Conservation (phyloP, 257 asterid genomes). For the Fraxinus pennsylvanica region DNA sequence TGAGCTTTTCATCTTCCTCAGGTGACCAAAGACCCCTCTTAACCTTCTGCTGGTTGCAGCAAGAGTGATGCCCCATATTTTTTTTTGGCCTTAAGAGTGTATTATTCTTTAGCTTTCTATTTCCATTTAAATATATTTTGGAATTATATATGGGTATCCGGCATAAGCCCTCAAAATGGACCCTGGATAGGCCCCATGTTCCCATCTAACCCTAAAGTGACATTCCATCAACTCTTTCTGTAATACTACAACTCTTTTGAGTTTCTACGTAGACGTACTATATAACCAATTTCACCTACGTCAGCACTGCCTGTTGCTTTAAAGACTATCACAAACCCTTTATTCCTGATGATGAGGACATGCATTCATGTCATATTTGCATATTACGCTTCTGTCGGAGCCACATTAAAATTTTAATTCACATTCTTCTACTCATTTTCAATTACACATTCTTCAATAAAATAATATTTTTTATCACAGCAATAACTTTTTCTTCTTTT, state of each 20-base stretch:
- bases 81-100: not conserved
- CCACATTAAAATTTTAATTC: too few relatives aligned
- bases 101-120: not conserved
- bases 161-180: conserved; percentile 37
- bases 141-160: conserved; percentile 33
- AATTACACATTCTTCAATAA: too few relatives aligned
- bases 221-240: conserved; percentile 61
- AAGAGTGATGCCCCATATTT: conserved; percentile 84
- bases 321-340: conserved; percentile 21
- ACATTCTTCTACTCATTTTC: too few relatives aligned
- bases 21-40: conserved; percentile 99
- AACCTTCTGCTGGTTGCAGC: conserved; percentile 98
- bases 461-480: too few relatives aligned
- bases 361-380: conserved; percentile 23
- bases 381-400: not conserved
- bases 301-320: conserved; percentile 37
- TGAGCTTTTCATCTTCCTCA: conserved; percentile 87
- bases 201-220: conserved; percentile 91
- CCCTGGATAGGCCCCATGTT: conserved; percentile 52
- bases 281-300: conserved; percentile 46
- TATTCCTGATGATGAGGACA: conserved; percentile 14
- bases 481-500: too few relatives aligned
- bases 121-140: conserved; percentile 33
- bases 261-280: conserved; percentile 50
- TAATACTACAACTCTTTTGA: conserved; percentile 18